Base-by-base conservation (phyloP, 805 yeast genomes). In the Ogataea pini region DNA sequence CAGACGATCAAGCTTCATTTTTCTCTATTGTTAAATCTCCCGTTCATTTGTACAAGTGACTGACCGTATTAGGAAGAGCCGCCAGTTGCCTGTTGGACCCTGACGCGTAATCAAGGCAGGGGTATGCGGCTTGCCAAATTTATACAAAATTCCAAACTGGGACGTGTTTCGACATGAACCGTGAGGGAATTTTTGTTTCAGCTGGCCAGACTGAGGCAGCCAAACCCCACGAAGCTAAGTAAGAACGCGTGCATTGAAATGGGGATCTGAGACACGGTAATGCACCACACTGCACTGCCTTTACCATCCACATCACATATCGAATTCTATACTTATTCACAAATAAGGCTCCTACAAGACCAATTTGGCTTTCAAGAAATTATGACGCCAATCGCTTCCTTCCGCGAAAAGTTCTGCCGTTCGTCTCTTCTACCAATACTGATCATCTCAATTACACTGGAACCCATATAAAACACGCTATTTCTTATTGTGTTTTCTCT, bases 11-110 rank as follows among this genome's bases (percentile, higher is more conserved):
- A 31, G 36, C 36, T 4, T 45, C 48, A 10, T 36, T 17, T 25
- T 39, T 36, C 34, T 49, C 53, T 4, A 49, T 49, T 20, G 24
- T 49, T 12, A 42, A 46, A 22, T 46, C 53, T 3, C 53, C 53
- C 1, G 45, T 36, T 7, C 46, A 49, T 19, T 42, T 49, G 10
- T 44, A 40, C 41, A 37, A 48, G 22, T 46, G 33, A 38, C 16
- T 37, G n/a, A 19, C 20, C 41, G 7, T 3, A 31, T 4, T 31
- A n/a, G 34, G 34, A 31, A n/a, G 17, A 31, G 13, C 8, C 34
- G 16, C 3, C 34, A 14, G 13, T 8, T n/a, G 18, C 14, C 18
- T 25, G 13, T 32, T 28, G 37, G 37, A 34, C 37, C 37, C 37
- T 34, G 37, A 34, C 37, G 24, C 24, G 24, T 34, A 34, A 17